Conservation (phyloP, 805 yeast species). For the Pichia heedii region DNA sequence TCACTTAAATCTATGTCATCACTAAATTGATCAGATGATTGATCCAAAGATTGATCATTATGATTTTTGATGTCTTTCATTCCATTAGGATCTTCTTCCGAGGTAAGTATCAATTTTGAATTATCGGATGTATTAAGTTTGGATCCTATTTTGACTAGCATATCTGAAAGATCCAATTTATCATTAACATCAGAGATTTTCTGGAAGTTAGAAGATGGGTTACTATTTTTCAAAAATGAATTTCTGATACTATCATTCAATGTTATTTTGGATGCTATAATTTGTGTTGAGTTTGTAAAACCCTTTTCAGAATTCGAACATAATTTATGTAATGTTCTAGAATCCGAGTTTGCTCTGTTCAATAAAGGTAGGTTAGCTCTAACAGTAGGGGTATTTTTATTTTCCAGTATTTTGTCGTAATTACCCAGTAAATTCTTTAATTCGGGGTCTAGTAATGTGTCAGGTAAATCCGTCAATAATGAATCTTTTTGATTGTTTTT, state of each 20-base stretch:
- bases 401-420: slow-evolving; percentile 10
- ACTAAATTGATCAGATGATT: slow-evolving; percentile 17
- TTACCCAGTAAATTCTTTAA: slow-evolving; percentile 29
- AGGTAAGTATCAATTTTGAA: not conserved
- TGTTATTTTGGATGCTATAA: slow-evolving; percentile 21
- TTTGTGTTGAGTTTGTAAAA: slow-evolving; percentile 5
- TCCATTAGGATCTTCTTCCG: not conserved
- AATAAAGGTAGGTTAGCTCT: not conserved
- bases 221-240: slow-evolving; percentile 25
- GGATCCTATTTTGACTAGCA: slow-evolving; percentile 19
- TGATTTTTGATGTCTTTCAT: not conserved
- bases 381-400: not conserved
- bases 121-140: slow-evolving; percentile 1
- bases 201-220: too few species aligned
- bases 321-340: not conserved
- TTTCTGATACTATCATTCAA: slow-evolving; percentile 27
- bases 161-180: slow-evolving; percentile 19
- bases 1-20: slow-evolving; percentile 27
- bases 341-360: slow-evolving; percentile 1
- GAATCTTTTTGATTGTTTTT: slow-evolving; percentile 13
- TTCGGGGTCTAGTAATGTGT: slow-evolving; percentile 22
- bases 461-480: slow-evolving; percentile 9
- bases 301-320: not conserved
- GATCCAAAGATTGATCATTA: not conserved
- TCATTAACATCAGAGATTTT: too few species aligned